Conservation (phyloP, 179 eudicot species). For the Vitellaria paradoxa region DNA sequence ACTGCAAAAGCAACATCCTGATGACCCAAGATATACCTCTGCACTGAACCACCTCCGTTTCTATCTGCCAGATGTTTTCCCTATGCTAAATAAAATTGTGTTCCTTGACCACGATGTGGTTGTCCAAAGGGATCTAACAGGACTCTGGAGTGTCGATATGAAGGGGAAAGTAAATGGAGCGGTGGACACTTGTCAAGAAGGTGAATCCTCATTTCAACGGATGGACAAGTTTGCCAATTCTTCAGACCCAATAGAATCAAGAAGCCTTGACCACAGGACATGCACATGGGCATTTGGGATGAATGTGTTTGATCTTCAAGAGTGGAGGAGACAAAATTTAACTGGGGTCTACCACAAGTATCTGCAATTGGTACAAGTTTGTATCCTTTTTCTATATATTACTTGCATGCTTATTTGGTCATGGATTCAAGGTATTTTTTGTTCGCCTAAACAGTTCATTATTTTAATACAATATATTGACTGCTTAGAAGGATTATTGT, state of each 20-base stretch:
- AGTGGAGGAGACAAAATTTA: conserved; percentile 78
- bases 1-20: conserved; percentile 45
- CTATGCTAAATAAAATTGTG: conserved; percentile 67
- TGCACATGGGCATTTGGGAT: conserved; percentile 99
- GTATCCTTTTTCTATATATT: background rate
- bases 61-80: conserved; percentile 85
- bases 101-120: conserved; percentile 97
- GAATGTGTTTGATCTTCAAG: conserved; percentile 80
- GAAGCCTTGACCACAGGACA: conserved; percentile 47
- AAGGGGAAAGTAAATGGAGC: conserved; percentile 90
- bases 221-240: conserved; percentile 76
- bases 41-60: conserved; percentile 89
- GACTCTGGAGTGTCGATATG: conserved; percentile 71
- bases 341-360: conserved; percentile 64
- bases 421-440: background rate
- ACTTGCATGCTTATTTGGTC: background rate
- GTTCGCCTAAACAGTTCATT: background rate
- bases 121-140: conserved; percentile 72
- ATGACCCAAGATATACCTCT: conserved; percentile 76
- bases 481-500: background rate
- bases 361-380: conserved; percentile 55
- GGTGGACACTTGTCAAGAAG: conserved; percentile 77
- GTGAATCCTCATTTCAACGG: conserved; percentile 54
- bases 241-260: conserved; percentile 69
- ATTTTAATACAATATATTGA: background rate